Conservation (phyloP, 2,329 filamentous ascomycete genomes). For the Raffaelea deltoideospora region DNA sequence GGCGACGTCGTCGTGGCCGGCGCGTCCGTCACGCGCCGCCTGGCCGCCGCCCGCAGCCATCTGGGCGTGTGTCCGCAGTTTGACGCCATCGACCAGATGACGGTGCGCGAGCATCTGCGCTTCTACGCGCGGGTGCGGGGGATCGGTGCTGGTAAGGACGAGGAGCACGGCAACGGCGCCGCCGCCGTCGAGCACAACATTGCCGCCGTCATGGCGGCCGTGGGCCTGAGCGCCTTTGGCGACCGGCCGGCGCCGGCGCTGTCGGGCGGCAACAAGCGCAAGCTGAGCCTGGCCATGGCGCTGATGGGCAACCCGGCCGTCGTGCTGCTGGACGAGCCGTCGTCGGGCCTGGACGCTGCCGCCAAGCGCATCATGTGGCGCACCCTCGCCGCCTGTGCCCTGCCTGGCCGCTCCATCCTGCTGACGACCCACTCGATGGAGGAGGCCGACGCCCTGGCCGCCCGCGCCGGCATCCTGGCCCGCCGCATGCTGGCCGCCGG, state of each 20-base stretch:
- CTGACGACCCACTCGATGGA: conserved; percentile 94
- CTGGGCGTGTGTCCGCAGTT: conserved; percentile 88
- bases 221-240: conserved; percentile 58
- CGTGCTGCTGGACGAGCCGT: conserved; percentile 77
- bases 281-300: conserved; percentile 75
- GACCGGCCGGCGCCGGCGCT: conserved; percentile 64
- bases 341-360: conserved; percentile 76
- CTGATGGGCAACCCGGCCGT: conserved; percentile 86
- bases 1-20: conserved; percentile 73
- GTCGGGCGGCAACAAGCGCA: conserved; percentile 87
- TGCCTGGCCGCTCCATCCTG: conserved; percentile 67
- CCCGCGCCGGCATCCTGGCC: conserved; percentile 73
- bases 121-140: conserved; percentile 83
- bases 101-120: conserved; percentile 66
- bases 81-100: conserved; percentile 83
- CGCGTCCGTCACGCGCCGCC: conserved; percentile 55
- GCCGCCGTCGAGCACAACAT: conserved; percentile 64
- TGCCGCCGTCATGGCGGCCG: conserved; percentile 59
- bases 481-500: conserved; percentile 75
- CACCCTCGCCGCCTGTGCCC: conserved; percentile 57
- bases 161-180: no score
- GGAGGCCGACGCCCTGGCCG: conserved; percentile 78
- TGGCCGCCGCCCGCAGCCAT: conserved; percentile 56
- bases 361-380: conserved; percentile 90
- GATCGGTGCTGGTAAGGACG: no score